Conservation (phyloP, 129 eudicot genomes). For the Helichrysum umbraculigerum region DNA sequence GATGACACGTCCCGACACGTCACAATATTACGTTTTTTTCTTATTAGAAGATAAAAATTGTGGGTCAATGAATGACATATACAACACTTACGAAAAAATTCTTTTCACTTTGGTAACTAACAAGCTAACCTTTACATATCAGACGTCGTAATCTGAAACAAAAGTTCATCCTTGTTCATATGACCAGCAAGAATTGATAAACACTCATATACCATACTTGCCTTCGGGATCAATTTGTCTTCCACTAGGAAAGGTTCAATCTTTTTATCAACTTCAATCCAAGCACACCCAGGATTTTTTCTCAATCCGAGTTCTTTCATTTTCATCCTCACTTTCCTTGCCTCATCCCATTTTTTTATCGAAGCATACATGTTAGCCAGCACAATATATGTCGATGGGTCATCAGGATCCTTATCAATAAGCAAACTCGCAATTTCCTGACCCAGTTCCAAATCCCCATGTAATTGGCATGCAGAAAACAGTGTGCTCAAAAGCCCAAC, state of each 20-base stretch:
- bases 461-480: constrained; percentile 39
- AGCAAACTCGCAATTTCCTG: constrained; percentile 34
- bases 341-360: constrained; percentile 38
- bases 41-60: too few species aligned
- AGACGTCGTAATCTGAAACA: neutral
- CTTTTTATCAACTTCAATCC: constrained; percentile 40
- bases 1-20: too few species aligned
- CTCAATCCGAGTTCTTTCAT: constrained; percentile 40
- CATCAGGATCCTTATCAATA: constrained; percentile 34
- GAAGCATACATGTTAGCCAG: constrained; percentile 42
- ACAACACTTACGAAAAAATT: too few species aligned
- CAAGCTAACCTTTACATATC: neutral
- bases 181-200: constrained; percentile 29
- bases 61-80: too few species aligned
- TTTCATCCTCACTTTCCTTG: constrained; percentile 37
- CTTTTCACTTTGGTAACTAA: neutral
- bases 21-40: too few species aligned
- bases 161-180: constrained; percentile 34
- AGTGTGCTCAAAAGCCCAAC: constrained; percentile 37
- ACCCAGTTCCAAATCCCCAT: constrained; percentile 27
- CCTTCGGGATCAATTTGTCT: constrained; percentile 31
- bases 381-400: constrained; percentile 33
- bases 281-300: constrained; percentile 40
- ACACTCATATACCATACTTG: constrained; percentile 35
- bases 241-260: constrained; percentile 36